phyloP scores from a whole-genome alignment of 768 basidiomycete genomes.

The Russula sp. region DNA sequence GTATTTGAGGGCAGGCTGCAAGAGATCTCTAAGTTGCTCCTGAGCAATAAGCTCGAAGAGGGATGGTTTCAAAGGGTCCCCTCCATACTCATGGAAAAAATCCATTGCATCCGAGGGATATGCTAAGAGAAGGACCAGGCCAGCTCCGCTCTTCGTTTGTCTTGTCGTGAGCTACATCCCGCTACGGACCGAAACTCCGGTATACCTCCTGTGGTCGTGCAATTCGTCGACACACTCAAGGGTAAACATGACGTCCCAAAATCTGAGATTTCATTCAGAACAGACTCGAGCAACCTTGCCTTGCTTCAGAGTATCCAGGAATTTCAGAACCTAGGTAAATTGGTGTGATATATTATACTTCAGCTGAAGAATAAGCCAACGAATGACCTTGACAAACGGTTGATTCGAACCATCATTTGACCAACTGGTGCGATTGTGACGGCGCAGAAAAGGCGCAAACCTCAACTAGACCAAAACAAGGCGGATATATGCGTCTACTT shows the following conservation, averaged over 20 bases:
- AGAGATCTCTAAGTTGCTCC: constrained; percentile 85
- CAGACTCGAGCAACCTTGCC: not conserved
- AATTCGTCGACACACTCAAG: not conserved
- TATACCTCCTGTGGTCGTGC: not conserved
- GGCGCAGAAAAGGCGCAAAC: not conserved
- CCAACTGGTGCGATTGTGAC: not conserved
- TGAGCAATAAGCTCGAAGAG: constrained; percentile 92
- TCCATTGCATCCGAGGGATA: constrained; percentile 50
- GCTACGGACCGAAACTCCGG: not conserved
- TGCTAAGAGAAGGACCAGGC: not conserved
- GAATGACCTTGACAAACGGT: not conserved
- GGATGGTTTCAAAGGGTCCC: constrained; percentile 72
- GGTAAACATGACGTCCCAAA: not conserved
- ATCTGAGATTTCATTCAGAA: not conserved
- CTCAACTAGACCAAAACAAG: not conserved
- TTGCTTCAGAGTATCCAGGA: not conserved
- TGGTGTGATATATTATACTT: not conserved
- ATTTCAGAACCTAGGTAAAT: not conserved
- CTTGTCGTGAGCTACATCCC: not conserved
- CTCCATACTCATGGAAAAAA: constrained; percentile 75
- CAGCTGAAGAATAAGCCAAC: not conserved
- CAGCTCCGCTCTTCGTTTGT: not conserved
- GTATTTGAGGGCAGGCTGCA: constrained; percentile 95
- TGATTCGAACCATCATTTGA: constrained; percentile 1
- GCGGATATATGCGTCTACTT: constrained; percentile 3